phyloP scores from a whole-genome alignment of 139 green algal species.

The Tetradesmus lagerheimii region DNA sequence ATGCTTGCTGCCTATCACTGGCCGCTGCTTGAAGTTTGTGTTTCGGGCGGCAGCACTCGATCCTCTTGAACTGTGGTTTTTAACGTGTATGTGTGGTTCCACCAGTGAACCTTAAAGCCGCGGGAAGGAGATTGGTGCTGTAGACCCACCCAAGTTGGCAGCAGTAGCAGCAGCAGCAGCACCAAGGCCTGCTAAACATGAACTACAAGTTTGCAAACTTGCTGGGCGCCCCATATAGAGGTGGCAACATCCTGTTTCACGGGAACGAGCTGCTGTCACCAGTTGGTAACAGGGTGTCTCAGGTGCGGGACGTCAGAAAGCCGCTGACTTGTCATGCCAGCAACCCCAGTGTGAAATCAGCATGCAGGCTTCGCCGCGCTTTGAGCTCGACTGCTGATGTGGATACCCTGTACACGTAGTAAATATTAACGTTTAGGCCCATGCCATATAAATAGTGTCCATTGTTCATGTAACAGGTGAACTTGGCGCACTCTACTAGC shows the following conservation, averaged over 20 bases:
- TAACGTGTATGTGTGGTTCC: background rate
- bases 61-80: background rate
- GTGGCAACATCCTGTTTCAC: slow-evolving; percentile 89
- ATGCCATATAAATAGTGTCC: no score
- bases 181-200: slow-evolving; percentile 62
- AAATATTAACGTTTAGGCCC: no score
- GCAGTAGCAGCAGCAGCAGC: background rate
- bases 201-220: slow-evolving; percentile 91
- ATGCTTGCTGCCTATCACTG: background rate
- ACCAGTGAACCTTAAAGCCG: no score
- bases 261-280: slow-evolving; percentile 82
- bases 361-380: background rate
- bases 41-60: background rate
- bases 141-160: background rate
- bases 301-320: slow-evolving; percentile 59
- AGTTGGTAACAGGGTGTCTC: slow-evolving; percentile 91
- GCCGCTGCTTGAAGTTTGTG: background rate
- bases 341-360: background rate
- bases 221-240: slow-evolving; percentile 94
- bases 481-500: slow-evolving; percentile 79
- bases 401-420: no score
- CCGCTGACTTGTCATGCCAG: background rate
- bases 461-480: slow-evolving; percentile 73
- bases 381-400: background rate
- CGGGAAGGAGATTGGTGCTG: background rate